These are phyloP conservation scores for Globisporangium lucens DNA, from an alignment of 352 stramenopile species.

Conservation along the genomic window DNA sequence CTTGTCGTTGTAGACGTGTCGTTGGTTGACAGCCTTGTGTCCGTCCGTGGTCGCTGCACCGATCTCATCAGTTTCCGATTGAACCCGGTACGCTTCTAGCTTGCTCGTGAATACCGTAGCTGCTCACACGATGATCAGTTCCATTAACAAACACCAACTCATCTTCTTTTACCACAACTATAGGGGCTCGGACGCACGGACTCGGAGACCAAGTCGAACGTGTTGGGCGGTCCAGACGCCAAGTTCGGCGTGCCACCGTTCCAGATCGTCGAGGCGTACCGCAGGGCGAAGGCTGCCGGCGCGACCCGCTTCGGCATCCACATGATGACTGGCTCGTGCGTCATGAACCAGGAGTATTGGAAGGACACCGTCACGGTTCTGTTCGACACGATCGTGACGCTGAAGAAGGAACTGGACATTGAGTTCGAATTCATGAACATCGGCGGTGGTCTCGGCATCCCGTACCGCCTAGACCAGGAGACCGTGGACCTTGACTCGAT, in stretches of 20 bases:
- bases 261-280: slow-evolving; percentile 88
- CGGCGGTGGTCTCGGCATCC: slow-evolving; percentile 83
- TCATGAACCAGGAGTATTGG: slow-evolving; percentile 90
- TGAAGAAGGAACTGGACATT: slow-evolving; percentile 80
- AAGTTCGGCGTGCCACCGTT: slow-evolving; percentile 89
- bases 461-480: slow-evolving; percentile 76
- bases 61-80: slow-evolving; percentile 88
- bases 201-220: slow-evolving; percentile 88
- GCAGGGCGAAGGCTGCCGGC: slow-evolving; percentile 69
- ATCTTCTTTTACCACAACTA: not conserved
- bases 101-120: not conserved
- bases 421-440: slow-evolving; percentile 93
- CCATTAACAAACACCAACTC: not conserved
- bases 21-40: slow-evolving; percentile 74
- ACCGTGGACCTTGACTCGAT: slow-evolving; percentile 68
- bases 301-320: slow-evolving; percentile 88
- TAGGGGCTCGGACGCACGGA: slow-evolving; percentile 81
- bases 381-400: slow-evolving; percentile 75
- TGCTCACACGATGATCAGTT: not conserved
- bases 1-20: slow-evolving; percentile 44
- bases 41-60: slow-evolving; percentile 62
- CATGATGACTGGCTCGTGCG: slow-evolving; percentile 91
- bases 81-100: slow-evolving; percentile 45
- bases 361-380: slow-evolving; percentile 84
- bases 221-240: slow-evolving; percentile 81